phyloP scores from a whole-genome alignment of 805 yeast genomes.

The Yamadazyma insecticola region DNA sequence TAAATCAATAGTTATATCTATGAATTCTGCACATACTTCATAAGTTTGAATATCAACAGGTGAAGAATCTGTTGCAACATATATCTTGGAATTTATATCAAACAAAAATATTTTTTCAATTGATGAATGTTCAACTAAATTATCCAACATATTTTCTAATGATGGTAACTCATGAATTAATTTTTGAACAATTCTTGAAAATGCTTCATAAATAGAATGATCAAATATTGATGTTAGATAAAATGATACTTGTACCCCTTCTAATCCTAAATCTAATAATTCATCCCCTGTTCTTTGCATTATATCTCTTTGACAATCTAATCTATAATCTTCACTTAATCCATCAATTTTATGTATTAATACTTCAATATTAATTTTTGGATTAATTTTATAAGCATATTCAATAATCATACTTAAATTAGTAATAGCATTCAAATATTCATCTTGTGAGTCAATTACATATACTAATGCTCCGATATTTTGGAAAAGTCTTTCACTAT shows the following conservation, averaged over 20 bases:
- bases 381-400: slow-evolving; percentile 80
- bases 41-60: slow-evolving; percentile 95
- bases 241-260: slow-evolving; percentile 86
- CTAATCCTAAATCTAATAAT: slow-evolving; percentile 79
- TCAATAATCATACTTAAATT: slow-evolving; percentile 85
- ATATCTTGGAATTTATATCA: slow-evolving; percentile 88
- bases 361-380: slow-evolving; percentile 83
- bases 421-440: slow-evolving; percentile 85
- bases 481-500: slow-evolving; percentile 69
- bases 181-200: slow-evolving; percentile 88
- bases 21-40: slow-evolving; percentile 95
- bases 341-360: slow-evolving; percentile 96
- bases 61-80: slow-evolving; percentile 92
- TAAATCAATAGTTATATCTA: slow-evolving; percentile 87
- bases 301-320: slow-evolving; percentile 94
- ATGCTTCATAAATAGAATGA: slow-evolving; percentile 93
- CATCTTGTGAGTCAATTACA: slow-evolving; percentile 94
- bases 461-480: slow-evolving; percentile 89
- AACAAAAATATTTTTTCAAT: slow-evolving; percentile 91
- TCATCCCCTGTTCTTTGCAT: slow-evolving; percentile 96
- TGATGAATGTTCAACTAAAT: slow-evolving; percentile 80
- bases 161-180: slow-evolving; percentile 84
- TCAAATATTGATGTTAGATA: slow-evolving; percentile 93
- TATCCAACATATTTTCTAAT: slow-evolving; percentile 83
- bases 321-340: slow-evolving; percentile 83